These are phyloP conservation scores for Citrus mangshanensis DNA, from an alignment of 345 rosid genomes.

Conservation along the genomic window DNA sequence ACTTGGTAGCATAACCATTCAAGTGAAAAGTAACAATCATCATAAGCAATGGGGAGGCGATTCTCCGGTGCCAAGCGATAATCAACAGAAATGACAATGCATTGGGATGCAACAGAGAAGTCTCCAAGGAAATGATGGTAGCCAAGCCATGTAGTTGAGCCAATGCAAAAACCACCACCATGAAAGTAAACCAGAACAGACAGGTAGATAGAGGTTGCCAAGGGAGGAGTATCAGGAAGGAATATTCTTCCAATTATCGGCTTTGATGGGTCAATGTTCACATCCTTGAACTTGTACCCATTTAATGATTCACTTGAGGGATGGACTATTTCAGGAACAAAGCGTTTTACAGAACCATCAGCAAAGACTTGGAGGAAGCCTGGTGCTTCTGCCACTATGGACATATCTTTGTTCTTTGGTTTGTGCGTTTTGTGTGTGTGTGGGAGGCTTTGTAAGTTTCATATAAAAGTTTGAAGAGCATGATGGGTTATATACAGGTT, in stretches of 20 bases:
- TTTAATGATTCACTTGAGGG: constrained; percentile 25
- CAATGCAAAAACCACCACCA: constrained; percentile 67
- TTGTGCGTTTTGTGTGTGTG: neutral
- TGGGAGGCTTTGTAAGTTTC: neutral
- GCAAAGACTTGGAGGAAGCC: constrained; percentile 54
- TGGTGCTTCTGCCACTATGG: constrained; percentile 45
- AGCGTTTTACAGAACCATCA: constrained; percentile 48
- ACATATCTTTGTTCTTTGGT: constrained; percentile 24
- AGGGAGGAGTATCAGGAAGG: constrained; percentile 24
- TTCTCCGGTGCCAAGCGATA: constrained; percentile 61
- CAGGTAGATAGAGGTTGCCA: constrained; percentile 1
- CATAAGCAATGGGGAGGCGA: constrained; percentile 53
- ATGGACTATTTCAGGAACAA: constrained; percentile 32
- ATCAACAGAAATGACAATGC: constrained; percentile 49
- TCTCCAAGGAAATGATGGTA: constrained; percentile 69
- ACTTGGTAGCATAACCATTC: constrained; percentile 37
- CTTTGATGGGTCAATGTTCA: constrained; percentile 36
- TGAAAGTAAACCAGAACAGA: constrained; percentile 59
- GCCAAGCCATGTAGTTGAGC: constrained; percentile 60
- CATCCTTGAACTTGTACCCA: constrained; percentile 46
- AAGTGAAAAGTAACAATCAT: constrained; percentile 48
- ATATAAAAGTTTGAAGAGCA: neutral
- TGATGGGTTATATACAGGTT: neutral
- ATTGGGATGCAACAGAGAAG: constrained; percentile 31
- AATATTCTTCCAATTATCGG: constrained; percentile 51